A percentile compares a stretch with the other conserved stretches of the same genome.
These are phyloP conservation scores for Angomonas deanei DNA, from an alignment of 208 protist genomes.

Conservation along the genomic window DNA sequence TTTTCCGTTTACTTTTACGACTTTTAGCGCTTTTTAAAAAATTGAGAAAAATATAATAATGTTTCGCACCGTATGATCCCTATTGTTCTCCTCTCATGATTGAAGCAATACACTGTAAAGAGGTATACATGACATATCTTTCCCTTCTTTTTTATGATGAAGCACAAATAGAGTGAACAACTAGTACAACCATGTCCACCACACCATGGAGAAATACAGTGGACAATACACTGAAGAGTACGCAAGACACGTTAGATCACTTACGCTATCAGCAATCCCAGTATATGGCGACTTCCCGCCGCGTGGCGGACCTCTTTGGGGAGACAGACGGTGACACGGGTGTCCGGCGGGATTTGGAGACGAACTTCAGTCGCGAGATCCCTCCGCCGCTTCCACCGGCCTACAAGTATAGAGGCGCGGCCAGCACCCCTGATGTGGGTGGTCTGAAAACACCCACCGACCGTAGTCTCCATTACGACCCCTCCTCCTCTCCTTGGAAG, in stretches of 20 bases:
- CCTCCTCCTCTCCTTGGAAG: neutral
- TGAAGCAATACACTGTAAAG: too few relatives aligned
- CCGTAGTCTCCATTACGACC: too few relatives aligned
- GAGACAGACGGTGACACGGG: neutral
- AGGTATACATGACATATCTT: too few relatives aligned
- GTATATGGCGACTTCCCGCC: neutral
- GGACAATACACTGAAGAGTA: slow-evolving; percentile 2
- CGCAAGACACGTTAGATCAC: slow-evolving; percentile 2
- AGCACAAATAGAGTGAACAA: neutral
- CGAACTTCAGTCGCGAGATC: neutral
- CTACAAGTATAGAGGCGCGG: neutral
- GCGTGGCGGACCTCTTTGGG: slow-evolving; percentile 1
- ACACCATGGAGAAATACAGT: slow-evolving; percentile 2
- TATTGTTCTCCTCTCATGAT: too few relatives aligned
- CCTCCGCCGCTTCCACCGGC: neutral
- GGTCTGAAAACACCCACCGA: too few relatives aligned
- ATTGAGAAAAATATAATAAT: neutral
- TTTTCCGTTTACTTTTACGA: too few relatives aligned
- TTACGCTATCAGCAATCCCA: neutral
- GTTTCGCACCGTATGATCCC: too few relatives aligned
- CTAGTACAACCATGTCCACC: neutral
- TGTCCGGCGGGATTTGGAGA: too few relatives aligned
- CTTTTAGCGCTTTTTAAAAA: neutral
- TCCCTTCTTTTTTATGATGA: neutral
- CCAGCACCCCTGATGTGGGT: neutral